Evolutionary conservation across 768 basidiomycete species (phyloP).

Genomic region (Trametes meyenii): DNA sequence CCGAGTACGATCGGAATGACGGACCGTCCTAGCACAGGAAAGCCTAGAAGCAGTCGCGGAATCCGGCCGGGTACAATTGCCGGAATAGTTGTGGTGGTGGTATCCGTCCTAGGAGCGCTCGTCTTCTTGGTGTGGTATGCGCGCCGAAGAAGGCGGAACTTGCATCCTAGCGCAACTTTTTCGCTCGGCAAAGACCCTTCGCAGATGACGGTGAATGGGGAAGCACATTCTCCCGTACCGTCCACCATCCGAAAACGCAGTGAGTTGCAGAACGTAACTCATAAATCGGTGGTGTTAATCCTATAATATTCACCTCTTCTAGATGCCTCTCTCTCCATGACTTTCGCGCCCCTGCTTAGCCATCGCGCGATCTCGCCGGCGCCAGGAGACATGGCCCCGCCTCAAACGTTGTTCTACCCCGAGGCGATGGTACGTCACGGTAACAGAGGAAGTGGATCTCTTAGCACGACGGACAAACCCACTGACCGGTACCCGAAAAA

Average conservation of each 20-base stretch:
- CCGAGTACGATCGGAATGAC: too few species aligned
- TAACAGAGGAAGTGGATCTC: not conserved
- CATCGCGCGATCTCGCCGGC: not conserved
- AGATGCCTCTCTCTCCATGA: not conserved
- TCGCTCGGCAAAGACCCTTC: too few species aligned
- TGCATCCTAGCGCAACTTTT: too few species aligned
- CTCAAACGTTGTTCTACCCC: not conserved
- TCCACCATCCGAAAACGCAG: not conserved
- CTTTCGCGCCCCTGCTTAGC: not conserved
- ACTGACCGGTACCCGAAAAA: too few species aligned
- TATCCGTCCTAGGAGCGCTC: not conserved
- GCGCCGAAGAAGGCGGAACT: not conserved
- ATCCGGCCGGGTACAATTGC: not conserved
- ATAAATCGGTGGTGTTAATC: too few species aligned
- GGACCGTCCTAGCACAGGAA: too few species aligned
- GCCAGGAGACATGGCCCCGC: too few species aligned
- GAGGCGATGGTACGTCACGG: not conserved
- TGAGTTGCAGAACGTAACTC: not conserved
- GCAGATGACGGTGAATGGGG: too few species aligned
- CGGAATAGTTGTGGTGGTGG: not conserved
- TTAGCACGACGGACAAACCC: too few species aligned
- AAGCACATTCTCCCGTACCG: too few species aligned
- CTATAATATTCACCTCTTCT: not conserved
- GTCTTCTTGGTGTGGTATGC: not conserved
- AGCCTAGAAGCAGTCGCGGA: too few species aligned